These are phyloP conservation scores for Podaxis sp. DNA, from an alignment of 768 basidiomycete genomes.

Conservation along the genomic window DNA sequence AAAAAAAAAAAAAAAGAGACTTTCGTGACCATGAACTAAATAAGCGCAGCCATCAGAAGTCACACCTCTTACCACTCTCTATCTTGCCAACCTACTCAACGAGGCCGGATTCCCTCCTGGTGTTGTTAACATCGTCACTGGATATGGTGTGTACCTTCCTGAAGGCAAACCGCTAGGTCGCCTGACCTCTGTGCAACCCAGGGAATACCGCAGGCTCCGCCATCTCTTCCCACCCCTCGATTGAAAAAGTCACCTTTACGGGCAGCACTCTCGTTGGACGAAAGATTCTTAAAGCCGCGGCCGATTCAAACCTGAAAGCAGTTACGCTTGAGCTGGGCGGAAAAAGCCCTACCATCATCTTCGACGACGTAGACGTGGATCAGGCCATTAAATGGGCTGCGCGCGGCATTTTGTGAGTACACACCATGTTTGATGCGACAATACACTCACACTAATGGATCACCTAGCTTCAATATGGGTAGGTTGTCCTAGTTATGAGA, in stretches of 20 bases:
- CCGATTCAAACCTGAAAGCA: conserved; percentile 71
- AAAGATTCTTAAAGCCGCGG: conserved; percentile 67
- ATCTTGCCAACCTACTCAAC: conserved; percentile 46
- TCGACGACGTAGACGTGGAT: conserved; percentile 61
- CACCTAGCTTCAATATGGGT: conserved; percentile 29
- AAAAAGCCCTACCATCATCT: conserved; percentile 62
- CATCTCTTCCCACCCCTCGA: conserved; percentile 58
- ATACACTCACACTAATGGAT: background rate
- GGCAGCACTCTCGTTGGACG: conserved; percentile 74
- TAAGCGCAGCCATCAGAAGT: conserved; percentile 57
- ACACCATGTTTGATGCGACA: background rate
- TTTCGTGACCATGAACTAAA: background rate
- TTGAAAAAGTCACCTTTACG: conserved; percentile 78
- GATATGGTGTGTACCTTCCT: conserved; percentile 42
- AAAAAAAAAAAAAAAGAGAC: too few species aligned
- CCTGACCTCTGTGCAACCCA: conserved; percentile 3
- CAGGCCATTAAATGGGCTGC: conserved; percentile 67
- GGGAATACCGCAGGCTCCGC: conserved; percentile 61
- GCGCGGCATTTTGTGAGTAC: conserved; percentile 61
- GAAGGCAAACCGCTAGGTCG: background rate
- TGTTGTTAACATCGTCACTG: conserved; percentile 70
- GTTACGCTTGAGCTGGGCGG: conserved; percentile 76
- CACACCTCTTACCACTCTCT: conserved; percentile 66
- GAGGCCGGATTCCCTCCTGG: conserved; percentile 79
- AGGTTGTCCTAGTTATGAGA: background rate